phyloP scores from a whole-genome alignment of 345 rosid genomes.

The Limnanthes douglasii region DNA sequence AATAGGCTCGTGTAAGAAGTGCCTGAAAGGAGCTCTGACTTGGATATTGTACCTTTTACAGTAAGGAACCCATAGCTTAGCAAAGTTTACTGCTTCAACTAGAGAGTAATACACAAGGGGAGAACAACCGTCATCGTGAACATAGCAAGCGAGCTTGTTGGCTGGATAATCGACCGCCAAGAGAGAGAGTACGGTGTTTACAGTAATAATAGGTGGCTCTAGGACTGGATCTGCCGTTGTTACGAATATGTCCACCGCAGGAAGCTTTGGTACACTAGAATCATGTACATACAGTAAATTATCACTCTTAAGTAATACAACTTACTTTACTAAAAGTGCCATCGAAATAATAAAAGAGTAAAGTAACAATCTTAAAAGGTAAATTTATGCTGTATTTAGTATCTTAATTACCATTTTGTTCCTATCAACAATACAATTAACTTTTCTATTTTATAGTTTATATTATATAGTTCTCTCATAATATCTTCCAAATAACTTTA shows the following conservation, averaged over 20 bases:
- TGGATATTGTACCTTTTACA: conserved; percentile 18
- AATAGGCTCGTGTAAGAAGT: too few species aligned
- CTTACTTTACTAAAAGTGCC: too few species aligned
- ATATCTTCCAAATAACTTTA: too few species aligned
- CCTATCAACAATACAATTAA: too few species aligned
- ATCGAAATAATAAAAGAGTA: too few species aligned
- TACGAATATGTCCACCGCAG: conserved; percentile 32
- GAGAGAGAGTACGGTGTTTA: conserved; percentile 36
- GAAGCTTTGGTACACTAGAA: conserved; percentile 23
- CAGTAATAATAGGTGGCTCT: conserved; percentile 31
- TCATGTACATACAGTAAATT: too few species aligned
- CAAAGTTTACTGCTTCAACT: conserved; percentile 25
- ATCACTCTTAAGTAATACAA: too few species aligned
- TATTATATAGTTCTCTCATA: too few species aligned
- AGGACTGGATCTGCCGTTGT: conserved; percentile 34
- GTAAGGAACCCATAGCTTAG: conserved; percentile 36
- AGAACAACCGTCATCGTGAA: conserved; percentile 38
- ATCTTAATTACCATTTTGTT: too few species aligned
- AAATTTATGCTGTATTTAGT: too few species aligned
- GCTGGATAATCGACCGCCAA: conserved; percentile 37
- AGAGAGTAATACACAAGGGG: conserved; percentile 22
- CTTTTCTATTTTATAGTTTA: too few species aligned
- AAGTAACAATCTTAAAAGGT: too few species aligned
- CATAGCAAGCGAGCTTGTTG: conserved; percentile 32
- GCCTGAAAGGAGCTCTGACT: conserved; percentile 33